Conservation (phyloP, 495 filamentous ascomycete genomes). For the Wilcoxina mikolae region DNA sequence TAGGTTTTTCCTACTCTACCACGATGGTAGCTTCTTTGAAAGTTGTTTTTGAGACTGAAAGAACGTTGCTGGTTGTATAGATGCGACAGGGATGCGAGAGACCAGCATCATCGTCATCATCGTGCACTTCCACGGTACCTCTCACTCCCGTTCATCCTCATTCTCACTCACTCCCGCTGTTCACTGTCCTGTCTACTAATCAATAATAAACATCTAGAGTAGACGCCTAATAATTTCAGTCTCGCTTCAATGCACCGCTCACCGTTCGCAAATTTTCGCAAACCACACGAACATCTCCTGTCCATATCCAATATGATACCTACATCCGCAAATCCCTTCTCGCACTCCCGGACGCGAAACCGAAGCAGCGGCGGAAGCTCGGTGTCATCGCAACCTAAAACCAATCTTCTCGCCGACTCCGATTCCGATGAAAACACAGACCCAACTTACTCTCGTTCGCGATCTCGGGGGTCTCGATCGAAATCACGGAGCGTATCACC, state of each 20-base stretch:
- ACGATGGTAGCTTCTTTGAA: no score
- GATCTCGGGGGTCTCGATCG: slow-evolving; percentile 8
- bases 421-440: slow-evolving; percentile 11
- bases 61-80: background rate
- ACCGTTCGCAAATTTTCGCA: slow-evolving; percentile 15
- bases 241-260: background rate
- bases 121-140: background rate
- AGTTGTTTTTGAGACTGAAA: no score
- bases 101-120: background rate
- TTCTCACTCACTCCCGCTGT: background rate
- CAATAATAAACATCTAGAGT: background rate
- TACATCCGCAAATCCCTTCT: slow-evolving; percentile 1
- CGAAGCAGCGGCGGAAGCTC: slow-evolving; percentile 25
- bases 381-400: slow-evolving; percentile 15
- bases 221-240: no score
- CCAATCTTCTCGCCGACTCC: slow-evolving; percentile 17
- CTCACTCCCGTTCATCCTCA: background rate
- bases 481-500: slow-evolving; percentile 20
- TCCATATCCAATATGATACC: slow-evolving; percentile 5
- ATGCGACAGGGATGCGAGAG: background rate
- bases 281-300: slow-evolving; percentile 23
- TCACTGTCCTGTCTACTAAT: background rate
- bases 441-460: slow-evolving; percentile 4
- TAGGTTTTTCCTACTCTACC: no score
- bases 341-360: slow-evolving; percentile 25